A percentile compares a stretch with the other conserved stretches of the same genome.
phyloP scores from a whole-genome alignment of 495 filamentous ascomycete genomes.

The Thozetella sp. region DNA sequence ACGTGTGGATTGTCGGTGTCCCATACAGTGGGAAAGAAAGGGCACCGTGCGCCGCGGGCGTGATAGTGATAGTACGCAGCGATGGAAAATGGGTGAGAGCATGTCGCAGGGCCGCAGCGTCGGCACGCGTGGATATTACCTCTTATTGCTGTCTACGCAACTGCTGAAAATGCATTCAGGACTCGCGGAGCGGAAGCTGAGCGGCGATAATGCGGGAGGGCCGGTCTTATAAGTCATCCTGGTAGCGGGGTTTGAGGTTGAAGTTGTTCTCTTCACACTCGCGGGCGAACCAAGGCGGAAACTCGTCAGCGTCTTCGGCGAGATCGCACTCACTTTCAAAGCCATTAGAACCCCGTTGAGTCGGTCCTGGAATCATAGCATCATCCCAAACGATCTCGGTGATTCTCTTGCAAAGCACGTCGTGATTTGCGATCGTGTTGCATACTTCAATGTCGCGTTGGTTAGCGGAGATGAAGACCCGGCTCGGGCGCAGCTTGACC shows the following conservation, averaged over 20 bases:
- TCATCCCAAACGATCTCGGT: conserved; percentile 32
- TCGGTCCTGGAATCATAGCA: conserved; percentile 9
- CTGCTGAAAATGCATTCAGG: neutral
- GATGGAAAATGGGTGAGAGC: conserved; percentile 17
- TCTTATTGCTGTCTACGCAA: neutral
- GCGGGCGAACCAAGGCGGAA: neutral
- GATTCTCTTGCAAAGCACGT: conserved; percentile 15
- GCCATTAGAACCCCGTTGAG: conserved; percentile 10
- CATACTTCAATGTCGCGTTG: conserved; percentile 15
- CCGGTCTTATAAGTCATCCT: neutral
- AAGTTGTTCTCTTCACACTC: neutral
- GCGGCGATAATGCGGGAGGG: neutral
- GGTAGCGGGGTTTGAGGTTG: neutral
- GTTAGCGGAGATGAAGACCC: neutral
- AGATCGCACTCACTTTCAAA: conserved; percentile 4
- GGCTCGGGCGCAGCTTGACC: neutral
- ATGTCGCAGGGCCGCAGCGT: neutral
- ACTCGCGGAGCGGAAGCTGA: neutral
- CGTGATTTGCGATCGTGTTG: conserved; percentile 25
- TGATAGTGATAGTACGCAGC: conserved; percentile 25
- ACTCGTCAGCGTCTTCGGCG: neutral
- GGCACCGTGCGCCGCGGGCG: conserved; percentile 28
- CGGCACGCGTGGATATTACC: neutral
- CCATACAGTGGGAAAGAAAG: conserved; percentile 27
- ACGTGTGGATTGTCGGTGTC: conserved; percentile 32